Conservation (phyloP, 2,329 filamentous ascomycete species). For the Penicillium sp. region DNA sequence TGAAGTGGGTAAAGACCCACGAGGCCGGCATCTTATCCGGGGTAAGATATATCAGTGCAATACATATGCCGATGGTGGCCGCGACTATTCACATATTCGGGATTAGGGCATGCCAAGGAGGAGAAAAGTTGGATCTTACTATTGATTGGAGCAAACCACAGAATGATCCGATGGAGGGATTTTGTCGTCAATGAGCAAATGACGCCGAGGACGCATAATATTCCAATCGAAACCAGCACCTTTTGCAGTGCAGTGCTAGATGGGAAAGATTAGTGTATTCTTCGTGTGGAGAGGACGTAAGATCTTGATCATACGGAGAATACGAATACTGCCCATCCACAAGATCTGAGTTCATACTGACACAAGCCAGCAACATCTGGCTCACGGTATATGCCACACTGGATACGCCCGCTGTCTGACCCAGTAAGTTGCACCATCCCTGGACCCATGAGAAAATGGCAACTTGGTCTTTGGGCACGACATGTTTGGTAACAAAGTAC, state of each 20-base stretch:
- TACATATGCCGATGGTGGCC: constrained; percentile 61
- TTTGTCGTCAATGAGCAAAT: constrained; percentile 65
- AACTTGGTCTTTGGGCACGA: constrained; percentile 61
- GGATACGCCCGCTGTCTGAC: constrained; percentile 63
- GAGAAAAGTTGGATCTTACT: constrained; percentile 38
- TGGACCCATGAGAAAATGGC: constrained; percentile 65
- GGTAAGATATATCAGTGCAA: constrained; percentile 58
- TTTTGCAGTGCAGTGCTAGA: constrained; percentile 58
- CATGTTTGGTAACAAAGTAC: constrained; percentile 67
- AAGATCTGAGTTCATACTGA: constrained; percentile 60
- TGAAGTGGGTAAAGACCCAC: constrained; percentile 63
- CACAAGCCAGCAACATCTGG: constrained; percentile 63
- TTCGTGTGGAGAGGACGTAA: background rate
- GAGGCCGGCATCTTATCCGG: constrained; percentile 58
- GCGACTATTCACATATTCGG: constrained; percentile 41
- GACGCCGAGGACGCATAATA: constrained; percentile 56
- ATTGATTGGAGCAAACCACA: constrained; percentile 68
- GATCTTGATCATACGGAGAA: constrained; percentile 50
- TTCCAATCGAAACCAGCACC: constrained; percentile 56
- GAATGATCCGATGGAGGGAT: constrained; percentile 58
- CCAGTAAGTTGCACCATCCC: constrained; percentile 67
- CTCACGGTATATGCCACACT: constrained; percentile 63
- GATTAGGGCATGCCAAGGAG: background rate
- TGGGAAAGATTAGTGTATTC: constrained; percentile 12
- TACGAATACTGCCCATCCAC: constrained; percentile 54